Conservation (phyloP, 2,329 filamentous ascomycete species). For the Apiospora marii region DNA sequence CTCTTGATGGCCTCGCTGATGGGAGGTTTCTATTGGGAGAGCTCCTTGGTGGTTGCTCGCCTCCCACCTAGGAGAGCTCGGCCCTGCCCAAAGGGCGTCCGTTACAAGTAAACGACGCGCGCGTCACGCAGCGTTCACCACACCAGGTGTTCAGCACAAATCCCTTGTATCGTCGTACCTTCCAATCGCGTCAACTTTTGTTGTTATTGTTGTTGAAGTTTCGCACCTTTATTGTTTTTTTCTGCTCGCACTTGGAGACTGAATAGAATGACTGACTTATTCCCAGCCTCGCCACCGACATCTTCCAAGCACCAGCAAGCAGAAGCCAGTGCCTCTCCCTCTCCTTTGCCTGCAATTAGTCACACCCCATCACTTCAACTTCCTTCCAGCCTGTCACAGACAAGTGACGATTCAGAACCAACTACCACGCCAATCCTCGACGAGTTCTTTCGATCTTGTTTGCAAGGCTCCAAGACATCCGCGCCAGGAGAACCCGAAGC, state of each 20-base stretch:
- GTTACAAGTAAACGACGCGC: not conserved
- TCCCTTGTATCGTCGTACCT: not conserved
- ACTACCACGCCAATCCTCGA: not conserved
- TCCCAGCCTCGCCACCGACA: not conserved
- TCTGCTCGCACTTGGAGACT: not conserved
- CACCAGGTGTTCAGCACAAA: no score
- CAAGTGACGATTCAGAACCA: not conserved
- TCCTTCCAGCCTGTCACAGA: not conserved
- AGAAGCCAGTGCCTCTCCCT: not conserved
- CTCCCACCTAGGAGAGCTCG: not conserved
- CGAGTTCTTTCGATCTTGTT: not conserved
- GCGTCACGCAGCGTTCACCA: not conserved
- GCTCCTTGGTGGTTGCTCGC: not conserved
- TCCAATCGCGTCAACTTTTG: not conserved
- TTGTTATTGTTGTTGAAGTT: not conserved
- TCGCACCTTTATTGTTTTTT: no score
- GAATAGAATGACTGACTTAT: not conserved
- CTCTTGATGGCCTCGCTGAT: not conserved
- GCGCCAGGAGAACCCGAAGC: not conserved
- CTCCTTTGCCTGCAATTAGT: not conserved
- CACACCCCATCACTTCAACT: not conserved
- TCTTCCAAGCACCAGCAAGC: not conserved
- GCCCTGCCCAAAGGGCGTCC: not conserved
- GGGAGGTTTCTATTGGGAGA: not conserved
- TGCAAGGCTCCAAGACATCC: not conserved